Percentiles rank a stretch among this genome's conserved stretches.
Evolutionary conservation across 2,329 filamentous ascomycete species (phyloP).

Genomic region (Xylaria sp.): DNA sequence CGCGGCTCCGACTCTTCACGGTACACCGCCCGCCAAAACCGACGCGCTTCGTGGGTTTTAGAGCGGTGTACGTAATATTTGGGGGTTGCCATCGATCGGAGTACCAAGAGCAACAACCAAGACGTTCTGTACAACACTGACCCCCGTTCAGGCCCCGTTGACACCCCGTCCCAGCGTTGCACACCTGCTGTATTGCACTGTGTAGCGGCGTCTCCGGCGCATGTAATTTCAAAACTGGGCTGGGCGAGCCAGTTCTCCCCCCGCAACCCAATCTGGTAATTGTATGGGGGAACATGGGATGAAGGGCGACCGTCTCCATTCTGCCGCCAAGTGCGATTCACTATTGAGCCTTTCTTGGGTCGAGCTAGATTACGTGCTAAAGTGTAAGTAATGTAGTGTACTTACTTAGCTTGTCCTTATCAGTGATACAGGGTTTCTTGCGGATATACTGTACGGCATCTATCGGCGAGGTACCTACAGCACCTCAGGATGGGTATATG

Average conservation of each 20-base stretch:
- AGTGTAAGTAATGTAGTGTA: neutral
- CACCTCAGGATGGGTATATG: too few relatives aligned
- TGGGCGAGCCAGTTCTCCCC: conserved; percentile 12
- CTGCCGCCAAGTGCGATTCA: neutral
- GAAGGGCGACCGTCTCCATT: neutral
- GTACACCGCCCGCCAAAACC: conserved; percentile 28
- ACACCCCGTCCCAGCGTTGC: neutral
- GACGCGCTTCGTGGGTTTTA: conserved; percentile 12
- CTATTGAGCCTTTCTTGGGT: neutral
- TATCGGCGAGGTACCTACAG: neutral
- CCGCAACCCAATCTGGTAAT: conserved; percentile 29
- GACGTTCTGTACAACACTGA: neutral
- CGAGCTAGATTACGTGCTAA: neutral
- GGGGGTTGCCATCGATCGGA: conserved; percentile 14
- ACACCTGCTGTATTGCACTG: conserved; percentile 1
- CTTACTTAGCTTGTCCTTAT: neutral
- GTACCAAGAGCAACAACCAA: neutral
- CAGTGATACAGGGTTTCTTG: neutral
- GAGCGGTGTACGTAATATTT: conserved; percentile 34
- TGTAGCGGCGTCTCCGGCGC: conserved; percentile 27
- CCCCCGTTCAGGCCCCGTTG: neutral
- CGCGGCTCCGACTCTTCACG: conserved; percentile 34
- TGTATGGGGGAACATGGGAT: conserved; percentile 23
- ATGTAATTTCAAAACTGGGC: conserved; percentile 29
- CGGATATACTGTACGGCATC: neutral